These are phyloP conservation scores for Tricholoma bakamatsutake DNA, from an alignment of 768 basidiomycete species.

Conservation along the genomic window DNA sequence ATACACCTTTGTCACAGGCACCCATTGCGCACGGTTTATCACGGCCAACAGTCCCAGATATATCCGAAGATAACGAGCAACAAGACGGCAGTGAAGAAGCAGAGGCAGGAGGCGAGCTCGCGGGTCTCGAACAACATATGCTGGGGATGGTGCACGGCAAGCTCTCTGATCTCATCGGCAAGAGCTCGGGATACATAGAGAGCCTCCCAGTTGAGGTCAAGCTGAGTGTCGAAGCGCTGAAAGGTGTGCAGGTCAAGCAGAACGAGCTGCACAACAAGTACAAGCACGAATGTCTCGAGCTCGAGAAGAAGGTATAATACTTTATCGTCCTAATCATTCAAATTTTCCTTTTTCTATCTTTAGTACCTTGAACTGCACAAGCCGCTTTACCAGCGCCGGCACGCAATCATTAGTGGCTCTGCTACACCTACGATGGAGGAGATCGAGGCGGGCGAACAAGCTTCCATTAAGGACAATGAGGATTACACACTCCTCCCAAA, in stretches of 20 bases:
- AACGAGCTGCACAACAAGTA: conserved; percentile 88
- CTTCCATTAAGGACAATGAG: conserved; percentile 70
- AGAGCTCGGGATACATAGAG: conserved; percentile 94
- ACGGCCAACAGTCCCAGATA: conserved; percentile 84
- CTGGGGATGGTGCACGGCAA: conserved; percentile 84
- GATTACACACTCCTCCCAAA: conserved; percentile 59
- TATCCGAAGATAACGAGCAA: conserved; percentile 73
- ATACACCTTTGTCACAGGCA: conserved; percentile 81
- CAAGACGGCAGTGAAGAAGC: conserved; percentile 49
- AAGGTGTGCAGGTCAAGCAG: conserved; percentile 91
- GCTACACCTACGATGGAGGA: conserved; percentile 73
- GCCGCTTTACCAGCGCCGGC: conserved; percentile 84
- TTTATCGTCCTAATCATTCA: conserved; percentile 4
- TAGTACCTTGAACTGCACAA: conserved; percentile 73
- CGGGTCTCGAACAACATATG: conserved; percentile 55
- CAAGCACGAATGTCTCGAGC: conserved; percentile 90
- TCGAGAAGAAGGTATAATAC: conserved; percentile 84
- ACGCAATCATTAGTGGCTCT: conserved; percentile 76
- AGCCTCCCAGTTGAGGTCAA: conserved; percentile 75
- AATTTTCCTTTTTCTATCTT: conserved; percentile 7
- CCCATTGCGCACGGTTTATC: conserved; percentile 77
- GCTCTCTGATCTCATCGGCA: conserved; percentile 80
- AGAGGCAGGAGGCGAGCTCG: conserved; percentile 25
- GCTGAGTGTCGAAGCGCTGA: conserved; percentile 83
- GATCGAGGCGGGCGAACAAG: conserved; percentile 71